A percentile compares a stretch with the other conserved stretches of the same genome.
Evolutionary conservation across 1,139 yeast species (phyloP).

Genomic region (Candida sp.): DNA sequence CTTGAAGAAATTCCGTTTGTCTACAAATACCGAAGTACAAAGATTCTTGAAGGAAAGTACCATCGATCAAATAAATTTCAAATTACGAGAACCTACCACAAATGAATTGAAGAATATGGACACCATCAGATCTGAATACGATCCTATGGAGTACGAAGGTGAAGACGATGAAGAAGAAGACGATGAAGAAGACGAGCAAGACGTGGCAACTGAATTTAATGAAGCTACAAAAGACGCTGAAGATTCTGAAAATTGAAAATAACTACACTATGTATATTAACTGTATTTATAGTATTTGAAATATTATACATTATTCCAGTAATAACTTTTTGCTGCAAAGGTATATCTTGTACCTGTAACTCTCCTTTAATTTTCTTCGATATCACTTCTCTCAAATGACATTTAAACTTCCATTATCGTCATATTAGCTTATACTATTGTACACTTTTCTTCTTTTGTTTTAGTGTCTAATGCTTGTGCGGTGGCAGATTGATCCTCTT

Average conservation of each 20-base stretch:
- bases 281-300: constrained; percentile 1
- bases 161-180: constrained; percentile 10
- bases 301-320: neutral
- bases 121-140: constrained; percentile 62
- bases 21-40: constrained; percentile 45
- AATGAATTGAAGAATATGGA: constrained; percentile 69
- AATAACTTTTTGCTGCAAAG: too few species aligned
- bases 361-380: neutral
- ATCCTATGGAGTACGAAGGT: constrained; percentile 49
- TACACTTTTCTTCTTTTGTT: constrained; percentile 1
- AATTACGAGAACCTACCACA: constrained; percentile 70
- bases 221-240: constrained; percentile 1
- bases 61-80: constrained; percentile 53
- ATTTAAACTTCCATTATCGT: too few species aligned
- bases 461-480: constrained; percentile 8
- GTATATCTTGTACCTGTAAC: too few species aligned
- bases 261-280: neutral
- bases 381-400: neutral
- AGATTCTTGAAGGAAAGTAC: constrained; percentile 50
- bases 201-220: constrained; percentile 3
- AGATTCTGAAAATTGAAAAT: neutral
- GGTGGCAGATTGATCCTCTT: constrained; percentile 8
- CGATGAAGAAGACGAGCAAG: constrained; percentile 4
- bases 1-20: constrained; percentile 75
- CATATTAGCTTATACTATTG: neutral